Evolutionary conservation across 306 rosid species (phyloP).

Genomic region (Cicer pinnatifidum): DNA sequence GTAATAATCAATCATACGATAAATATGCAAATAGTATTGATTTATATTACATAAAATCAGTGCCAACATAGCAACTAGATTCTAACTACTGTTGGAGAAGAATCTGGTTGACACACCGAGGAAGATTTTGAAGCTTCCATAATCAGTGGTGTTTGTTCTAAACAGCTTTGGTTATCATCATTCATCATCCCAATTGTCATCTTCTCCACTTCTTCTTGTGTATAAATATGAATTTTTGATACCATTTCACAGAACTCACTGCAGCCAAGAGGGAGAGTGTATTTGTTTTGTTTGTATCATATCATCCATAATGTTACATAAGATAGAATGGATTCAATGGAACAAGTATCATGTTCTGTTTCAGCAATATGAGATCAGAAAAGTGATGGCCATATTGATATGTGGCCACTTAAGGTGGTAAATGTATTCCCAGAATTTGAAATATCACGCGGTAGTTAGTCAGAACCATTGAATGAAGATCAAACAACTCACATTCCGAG

Average conservation of each 20-base stretch:
- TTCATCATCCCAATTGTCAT: conserved; percentile 78
- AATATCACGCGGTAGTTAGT: too few relatives aligned
- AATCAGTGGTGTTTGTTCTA: conserved; percentile 74
- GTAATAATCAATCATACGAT: conserved; percentile 4
- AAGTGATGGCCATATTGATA: conserved; percentile 2
- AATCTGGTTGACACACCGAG: conserved; percentile 89
- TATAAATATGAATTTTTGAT: conserved; percentile 80
- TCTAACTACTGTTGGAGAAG: conserved; percentile 74
- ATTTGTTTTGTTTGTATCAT: conserved; percentile 5
- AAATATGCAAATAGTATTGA: conserved; percentile 36
- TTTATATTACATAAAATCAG: conserved; percentile 41
- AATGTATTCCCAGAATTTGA: too few relatives aligned
- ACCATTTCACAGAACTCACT: conserved; percentile 88
- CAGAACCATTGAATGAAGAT: too few relatives aligned
- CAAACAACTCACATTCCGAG: too few relatives aligned
- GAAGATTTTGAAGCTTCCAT: conserved; percentile 87
- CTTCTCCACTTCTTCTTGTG: conserved; percentile 95
- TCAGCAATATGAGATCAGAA: conserved; percentile 1
- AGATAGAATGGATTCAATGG: neutral
- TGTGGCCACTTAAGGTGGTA: too few relatives aligned
- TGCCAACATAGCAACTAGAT: conserved; percentile 46
- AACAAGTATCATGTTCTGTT: neutral
- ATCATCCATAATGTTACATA: conserved; percentile 1
- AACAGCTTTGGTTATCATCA: conserved; percentile 87
- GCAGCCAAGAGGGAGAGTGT: conserved; percentile 44